Conservation (phyloP, 2,329 filamentous ascomycete genomes). For the Monilinia fructicola region DNA sequence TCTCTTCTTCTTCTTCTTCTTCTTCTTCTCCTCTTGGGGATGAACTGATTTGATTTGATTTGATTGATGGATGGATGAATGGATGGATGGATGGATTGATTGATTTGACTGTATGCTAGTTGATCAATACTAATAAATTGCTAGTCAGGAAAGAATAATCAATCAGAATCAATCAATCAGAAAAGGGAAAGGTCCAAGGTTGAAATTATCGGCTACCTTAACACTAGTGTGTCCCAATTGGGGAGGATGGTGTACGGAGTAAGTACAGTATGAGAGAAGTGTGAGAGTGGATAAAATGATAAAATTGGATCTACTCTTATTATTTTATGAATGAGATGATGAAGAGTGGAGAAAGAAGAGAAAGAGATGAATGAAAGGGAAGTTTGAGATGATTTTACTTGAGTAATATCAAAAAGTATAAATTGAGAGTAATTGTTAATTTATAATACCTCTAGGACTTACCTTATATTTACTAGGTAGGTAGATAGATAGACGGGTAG, state of each 20-base stretch:
- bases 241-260: slow-evolving; percentile 11
- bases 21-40: too few relatives aligned
- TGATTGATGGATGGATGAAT: too few relatives aligned
- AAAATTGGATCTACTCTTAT: slow-evolving; percentile 1
- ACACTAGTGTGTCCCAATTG: slow-evolving; percentile 13
- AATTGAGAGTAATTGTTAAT: neutral
- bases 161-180: neutral
- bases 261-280: too few relatives aligned
- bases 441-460: too few relatives aligned
- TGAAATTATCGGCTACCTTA: slow-evolving; percentile 15
- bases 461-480: too few relatives aligned
- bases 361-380: neutral
- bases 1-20: too few relatives aligned
- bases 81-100: too few relatives aligned
- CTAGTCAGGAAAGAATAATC: slow-evolving; percentile 15
- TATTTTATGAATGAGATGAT: neutral
- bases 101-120: too few relatives aligned
- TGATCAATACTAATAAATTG: neutral
- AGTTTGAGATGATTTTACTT: neutral
- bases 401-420: neutral
- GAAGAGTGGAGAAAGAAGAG: neutral
- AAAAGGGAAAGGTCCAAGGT: slow-evolving; percentile 14
- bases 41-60: too few relatives aligned
- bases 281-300: slow-evolving; percentile 15
- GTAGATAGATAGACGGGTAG: too few relatives aligned